These are phyloP conservation scores for Globisporangium perplexum DNA, from an alignment of 352 stramenopile species.

Conservation along the genomic window DNA sequence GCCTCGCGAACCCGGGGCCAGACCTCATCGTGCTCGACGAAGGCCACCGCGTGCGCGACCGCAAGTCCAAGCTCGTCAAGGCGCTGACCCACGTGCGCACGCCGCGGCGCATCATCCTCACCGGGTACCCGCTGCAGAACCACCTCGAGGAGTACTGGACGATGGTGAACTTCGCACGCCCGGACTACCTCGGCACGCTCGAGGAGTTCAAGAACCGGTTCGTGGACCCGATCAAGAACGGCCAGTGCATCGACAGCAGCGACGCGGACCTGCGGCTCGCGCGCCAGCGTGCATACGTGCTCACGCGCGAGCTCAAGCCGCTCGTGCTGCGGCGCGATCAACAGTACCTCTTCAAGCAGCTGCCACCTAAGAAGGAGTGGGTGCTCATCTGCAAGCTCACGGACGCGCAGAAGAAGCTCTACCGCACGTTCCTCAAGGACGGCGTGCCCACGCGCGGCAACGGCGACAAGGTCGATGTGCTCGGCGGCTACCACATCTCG, in stretches of 20 bases:
- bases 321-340: slow-evolving; percentile 84
- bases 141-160: slow-evolving; percentile 93
- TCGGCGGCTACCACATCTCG: slow-evolving; percentile 84
- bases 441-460: slow-evolving; percentile 49
- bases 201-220: slow-evolving; percentile 90
- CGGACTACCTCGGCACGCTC: slow-evolving; percentile 69
- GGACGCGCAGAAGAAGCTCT: slow-evolving; percentile 65
- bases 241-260: slow-evolving; percentile 74
- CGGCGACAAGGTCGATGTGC: slow-evolving; percentile 58
- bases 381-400: slow-evolving; percentile 83
- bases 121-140: slow-evolving; percentile 95
- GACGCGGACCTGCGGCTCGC: slow-evolving; percentile 63
- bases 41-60: slow-evolving; percentile 84
- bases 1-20: slow-evolving; percentile 60
- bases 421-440: slow-evolving; percentile 57
- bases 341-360: slow-evolving; percentile 74
- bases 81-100: slow-evolving; percentile 76
- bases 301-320: slow-evolving; percentile 78
- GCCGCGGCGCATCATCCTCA: slow-evolving; percentile 90
- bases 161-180: slow-evolving; percentile 89
- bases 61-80: slow-evolving; percentile 89
- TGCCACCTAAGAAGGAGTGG: slow-evolving; percentile 88
- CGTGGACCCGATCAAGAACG: slow-evolving; percentile 87
- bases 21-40: slow-evolving; percentile 88
- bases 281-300: slow-evolving; percentile 65